Conservation (phyloP, 2,329 filamentous ascomycete species). For the Alternaria alternata region DNA sequence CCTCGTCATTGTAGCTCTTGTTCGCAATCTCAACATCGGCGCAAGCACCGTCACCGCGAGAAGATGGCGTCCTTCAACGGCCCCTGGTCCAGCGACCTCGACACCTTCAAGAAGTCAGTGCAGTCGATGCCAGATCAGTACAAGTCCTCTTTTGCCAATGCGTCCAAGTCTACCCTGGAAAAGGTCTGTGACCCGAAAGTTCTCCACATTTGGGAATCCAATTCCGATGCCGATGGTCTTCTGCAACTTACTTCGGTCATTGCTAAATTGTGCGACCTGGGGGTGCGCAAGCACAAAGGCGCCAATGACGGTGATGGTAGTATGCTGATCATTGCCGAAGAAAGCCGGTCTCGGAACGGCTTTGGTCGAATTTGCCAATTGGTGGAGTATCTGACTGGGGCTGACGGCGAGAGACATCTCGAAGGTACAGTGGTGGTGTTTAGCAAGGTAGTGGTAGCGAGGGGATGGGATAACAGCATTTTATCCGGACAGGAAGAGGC, state of each 20-base stretch:
- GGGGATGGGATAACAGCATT: slow-evolving; percentile 34
- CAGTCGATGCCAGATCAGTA: slow-evolving; percentile 35
- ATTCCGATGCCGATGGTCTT: slow-evolving; percentile 43
- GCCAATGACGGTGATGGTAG: slow-evolving; percentile 24
- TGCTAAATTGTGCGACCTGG: slow-evolving; percentile 38
- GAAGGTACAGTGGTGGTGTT: slow-evolving; percentile 35
- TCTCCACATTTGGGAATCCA: slow-evolving; percentile 46
- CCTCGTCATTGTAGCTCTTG: not conserved
- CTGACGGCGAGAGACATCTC: slow-evolving; percentile 34
- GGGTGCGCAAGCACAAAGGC: slow-evolving; percentile 22
- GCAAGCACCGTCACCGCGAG: slow-evolving; percentile 12
- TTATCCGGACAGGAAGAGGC: slow-evolving; percentile 19
- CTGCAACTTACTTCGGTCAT: slow-evolving; percentile 44
- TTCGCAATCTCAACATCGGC: slow-evolving; percentile 7
- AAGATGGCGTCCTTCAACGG: slow-evolving; percentile 34
- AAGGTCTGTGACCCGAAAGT: slow-evolving; percentile 32
- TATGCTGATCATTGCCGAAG: slow-evolving; percentile 43
- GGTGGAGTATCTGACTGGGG: slow-evolving; percentile 35
- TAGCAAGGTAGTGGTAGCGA: slow-evolving; percentile 39
- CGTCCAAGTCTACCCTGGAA: slow-evolving; percentile 30
- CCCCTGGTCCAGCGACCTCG: slow-evolving; percentile 37
- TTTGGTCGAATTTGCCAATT: slow-evolving; percentile 39
- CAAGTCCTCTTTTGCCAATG: slow-evolving; percentile 30
- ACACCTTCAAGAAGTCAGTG: slow-evolving; percentile 34
- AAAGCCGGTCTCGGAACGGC: slow-evolving; percentile 23